Evolutionary conservation across 2,329 filamentous ascomycete species (phyloP).

Genomic region (Raffaelea ambrosiae): DNA sequence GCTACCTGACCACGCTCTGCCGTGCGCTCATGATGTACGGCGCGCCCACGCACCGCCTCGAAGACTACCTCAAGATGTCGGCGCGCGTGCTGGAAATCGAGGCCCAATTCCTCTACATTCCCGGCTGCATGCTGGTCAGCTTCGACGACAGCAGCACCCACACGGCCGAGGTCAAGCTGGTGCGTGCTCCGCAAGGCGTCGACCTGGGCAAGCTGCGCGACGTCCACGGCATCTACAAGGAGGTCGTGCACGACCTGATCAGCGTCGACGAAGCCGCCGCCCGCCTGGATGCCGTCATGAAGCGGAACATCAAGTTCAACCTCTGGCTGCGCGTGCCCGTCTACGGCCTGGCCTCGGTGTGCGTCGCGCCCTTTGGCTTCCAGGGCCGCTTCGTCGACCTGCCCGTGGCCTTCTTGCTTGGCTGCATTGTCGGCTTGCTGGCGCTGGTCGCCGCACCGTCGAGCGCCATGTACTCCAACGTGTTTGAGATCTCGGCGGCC

Average conservation of each 20-base stretch:
- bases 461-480: slow-evolving; percentile 52
- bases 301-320: slow-evolving; percentile 35
- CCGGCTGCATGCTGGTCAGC: slow-evolving; percentile 89
- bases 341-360: slow-evolving; percentile 68
- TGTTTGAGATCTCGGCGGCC: slow-evolving; percentile 40
- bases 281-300: slow-evolving; percentile 48
- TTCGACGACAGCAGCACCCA: slow-evolving; percentile 70
- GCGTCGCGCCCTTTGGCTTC: slow-evolving; percentile 75
- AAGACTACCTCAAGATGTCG: slow-evolving; percentile 88
- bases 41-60: slow-evolving; percentile 81
- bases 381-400: slow-evolving; percentile 68
- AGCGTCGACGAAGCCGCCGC: slow-evolving; percentile 61
- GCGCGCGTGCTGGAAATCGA: slow-evolving; percentile 83
- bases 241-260: slow-evolving; percentile 71
- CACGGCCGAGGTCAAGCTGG: slow-evolving; percentile 72
- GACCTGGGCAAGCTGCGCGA: slow-evolving; percentile 68
- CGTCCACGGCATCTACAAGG: slow-evolving; percentile 70
- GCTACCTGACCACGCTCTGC: slow-evolving; percentile 78
- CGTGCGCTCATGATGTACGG: slow-evolving; percentile 83
- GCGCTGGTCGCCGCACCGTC: slow-evolving; percentile 67
- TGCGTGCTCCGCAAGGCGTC: slow-evolving; percentile 59
- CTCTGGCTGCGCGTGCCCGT: slow-evolving; percentile 52
- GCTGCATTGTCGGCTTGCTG: slow-evolving; percentile 63
- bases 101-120: slow-evolving; percentile 81
- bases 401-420: slow-evolving; percentile 67